Conservation (phyloP, 1,284 basidiomycete genomes). For the Caloboletus inedulis region DNA sequence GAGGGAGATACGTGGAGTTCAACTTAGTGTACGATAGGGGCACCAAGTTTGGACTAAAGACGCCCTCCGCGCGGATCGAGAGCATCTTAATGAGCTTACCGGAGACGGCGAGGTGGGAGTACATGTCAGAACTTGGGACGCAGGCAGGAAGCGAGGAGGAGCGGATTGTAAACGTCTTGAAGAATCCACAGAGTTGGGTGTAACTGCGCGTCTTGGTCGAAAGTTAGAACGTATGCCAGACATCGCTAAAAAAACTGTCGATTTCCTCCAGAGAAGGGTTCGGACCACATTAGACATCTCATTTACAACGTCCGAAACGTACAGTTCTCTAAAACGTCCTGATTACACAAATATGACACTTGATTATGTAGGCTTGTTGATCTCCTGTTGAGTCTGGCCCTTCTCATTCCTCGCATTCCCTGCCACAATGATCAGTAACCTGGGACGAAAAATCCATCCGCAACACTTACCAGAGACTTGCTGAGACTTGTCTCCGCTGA, state of each 20-base stretch:
- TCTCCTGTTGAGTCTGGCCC: slow-evolving; percentile 53
- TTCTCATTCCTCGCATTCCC: slow-evolving; percentile 60
- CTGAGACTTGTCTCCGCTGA: slow-evolving; percentile 64
- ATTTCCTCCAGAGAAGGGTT: not conserved
- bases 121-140: slow-evolving; percentile 77
- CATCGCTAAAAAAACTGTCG: not conserved
- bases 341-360: not conserved
- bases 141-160: slow-evolving; percentile 71
- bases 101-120: slow-evolving; percentile 92
- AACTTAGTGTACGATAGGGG: slow-evolving; percentile 88
- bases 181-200: slow-evolving; percentile 70
- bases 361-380: slow-evolving; percentile 40
- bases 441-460: accelerated
- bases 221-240: not conserved
- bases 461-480: slow-evolving; percentile 47
- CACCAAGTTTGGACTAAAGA: slow-evolving; percentile 86
- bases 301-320: not conserved
- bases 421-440: slow-evolving; percentile 14
- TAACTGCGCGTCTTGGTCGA: not conserved
- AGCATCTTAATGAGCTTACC: slow-evolving; percentile 93
- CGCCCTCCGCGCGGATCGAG: slow-evolving; percentile 89
- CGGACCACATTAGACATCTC: not conserved
- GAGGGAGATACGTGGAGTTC: slow-evolving; percentile 93
- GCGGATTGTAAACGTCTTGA: slow-evolving; percentile 28
- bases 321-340: not conserved